Percentiles rank a stretch among this genome's conserved stretches.
Conservation (phyloP, 352 stramenopile species). For the Phytophthora colocasiae region DNA sequence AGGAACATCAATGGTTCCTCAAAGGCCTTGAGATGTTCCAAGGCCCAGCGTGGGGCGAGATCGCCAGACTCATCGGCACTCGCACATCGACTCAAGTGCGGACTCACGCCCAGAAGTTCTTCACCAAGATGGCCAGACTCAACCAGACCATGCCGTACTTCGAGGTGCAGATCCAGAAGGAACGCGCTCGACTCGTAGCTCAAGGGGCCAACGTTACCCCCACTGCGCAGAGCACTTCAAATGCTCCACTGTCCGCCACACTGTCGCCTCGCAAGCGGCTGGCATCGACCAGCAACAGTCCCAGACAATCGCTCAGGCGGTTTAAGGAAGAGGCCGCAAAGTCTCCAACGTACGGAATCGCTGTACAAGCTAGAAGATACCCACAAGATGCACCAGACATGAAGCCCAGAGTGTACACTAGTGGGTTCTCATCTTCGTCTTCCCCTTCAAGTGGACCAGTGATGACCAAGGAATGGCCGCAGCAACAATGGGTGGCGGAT, state of each 20-base stretch:
- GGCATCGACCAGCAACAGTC: slow-evolving; percentile 25
- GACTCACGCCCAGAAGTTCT: slow-evolving; percentile 91
- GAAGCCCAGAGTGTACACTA: slow-evolving; percentile 16
- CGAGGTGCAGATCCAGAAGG: slow-evolving; percentile 77
- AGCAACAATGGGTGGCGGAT: slow-evolving; percentile 31
- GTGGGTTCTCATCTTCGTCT: slow-evolving; percentile 1
- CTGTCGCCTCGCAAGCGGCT: slow-evolving; percentile 61
- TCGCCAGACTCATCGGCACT: slow-evolving; percentile 82
- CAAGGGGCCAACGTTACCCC: slow-evolving; percentile 61
- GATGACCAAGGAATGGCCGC: slow-evolving; percentile 22
- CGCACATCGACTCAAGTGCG: slow-evolving; percentile 87
- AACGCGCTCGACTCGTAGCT: slow-evolving; percentile 61
- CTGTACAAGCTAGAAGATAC: slow-evolving; percentile 9
- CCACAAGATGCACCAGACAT: slow-evolving; percentile 3
- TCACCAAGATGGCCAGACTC: slow-evolving; percentile 82
- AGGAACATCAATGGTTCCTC: slow-evolving; percentile 82
- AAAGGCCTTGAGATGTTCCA: slow-evolving; percentile 86
- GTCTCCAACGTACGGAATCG: slow-evolving; percentile 9
- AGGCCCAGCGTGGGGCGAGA: slow-evolving; percentile 83
- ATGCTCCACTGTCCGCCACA: slow-evolving; percentile 39
- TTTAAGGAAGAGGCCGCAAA: slow-evolving; percentile 22
- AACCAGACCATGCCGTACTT: slow-evolving; percentile 82
- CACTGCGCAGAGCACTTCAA: slow-evolving; percentile 46
- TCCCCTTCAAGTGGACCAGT: slow-evolving; percentile 7
- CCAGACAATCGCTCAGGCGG: slow-evolving; percentile 23